Conservation (phyloP, 2,329 filamentous ascomycete species). For the Botrytis elliptica region DNA sequence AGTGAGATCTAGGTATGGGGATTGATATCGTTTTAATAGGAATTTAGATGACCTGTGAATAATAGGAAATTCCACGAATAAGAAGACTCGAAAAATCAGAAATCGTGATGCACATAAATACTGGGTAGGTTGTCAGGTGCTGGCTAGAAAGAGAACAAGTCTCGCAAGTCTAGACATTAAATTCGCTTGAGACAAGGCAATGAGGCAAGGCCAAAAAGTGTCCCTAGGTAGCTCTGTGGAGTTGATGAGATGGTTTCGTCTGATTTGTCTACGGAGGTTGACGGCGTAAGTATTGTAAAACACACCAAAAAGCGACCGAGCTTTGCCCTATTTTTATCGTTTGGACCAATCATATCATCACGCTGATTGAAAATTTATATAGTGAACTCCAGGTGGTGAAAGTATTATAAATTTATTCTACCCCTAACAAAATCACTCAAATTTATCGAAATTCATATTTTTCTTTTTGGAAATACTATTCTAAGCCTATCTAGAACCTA, state of each 20-base stretch:
- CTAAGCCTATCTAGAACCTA: too few species aligned
- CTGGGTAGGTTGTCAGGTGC: neutral
- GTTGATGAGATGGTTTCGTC: neutral
- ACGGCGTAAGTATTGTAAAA: too few species aligned
- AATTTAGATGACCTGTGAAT: neutral
- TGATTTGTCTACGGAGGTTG: slow-evolving; percentile 4
- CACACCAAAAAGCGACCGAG: too few species aligned
- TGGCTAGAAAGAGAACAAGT: neutral
- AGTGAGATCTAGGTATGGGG: neutral
- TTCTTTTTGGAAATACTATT: too few species aligned
- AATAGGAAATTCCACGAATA: neutral
- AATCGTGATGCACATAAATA: neutral
- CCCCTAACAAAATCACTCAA: too few species aligned
- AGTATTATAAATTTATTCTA: too few species aligned
- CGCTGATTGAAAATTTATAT: too few species aligned
- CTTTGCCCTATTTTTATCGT: too few species aligned
- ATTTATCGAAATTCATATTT: too few species aligned
- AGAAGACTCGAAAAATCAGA: neutral
- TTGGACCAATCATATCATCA: too few species aligned
- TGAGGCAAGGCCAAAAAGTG: neutral
- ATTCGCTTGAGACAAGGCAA: slow-evolving; percentile 1
- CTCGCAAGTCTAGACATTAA: neutral
- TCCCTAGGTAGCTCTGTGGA: too few species aligned
- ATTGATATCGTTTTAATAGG: neutral
- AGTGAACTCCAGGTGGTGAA: too few species aligned